A percentile compares a stretch with the other conserved stretches of the same genome.
Evolutionary conservation across 371 early-diverging fungal genomes (phyloP).

Genomic region (Mucor indicus): DNA sequence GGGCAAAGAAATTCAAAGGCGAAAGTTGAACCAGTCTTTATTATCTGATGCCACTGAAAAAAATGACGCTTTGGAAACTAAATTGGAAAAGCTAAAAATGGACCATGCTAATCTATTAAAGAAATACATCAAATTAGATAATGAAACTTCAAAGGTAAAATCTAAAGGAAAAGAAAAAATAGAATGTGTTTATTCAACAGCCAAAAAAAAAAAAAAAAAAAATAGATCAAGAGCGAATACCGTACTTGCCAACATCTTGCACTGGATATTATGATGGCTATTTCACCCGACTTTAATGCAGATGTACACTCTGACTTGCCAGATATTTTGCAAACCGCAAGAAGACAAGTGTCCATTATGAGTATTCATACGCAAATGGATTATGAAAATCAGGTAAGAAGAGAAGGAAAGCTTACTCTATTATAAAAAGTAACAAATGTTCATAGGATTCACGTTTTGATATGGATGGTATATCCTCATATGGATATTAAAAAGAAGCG

Average conservation of each 20-base stretch:
- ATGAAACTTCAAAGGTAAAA: slow-evolving; percentile 2
- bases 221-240: slow-evolving; percentile 3
- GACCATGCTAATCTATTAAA: slow-evolving; percentile 1
- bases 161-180: not conserved
- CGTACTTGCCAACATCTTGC: slow-evolving; percentile 7
- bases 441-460: too few species aligned
- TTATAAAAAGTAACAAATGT: too few species aligned
- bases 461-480: too few species aligned
- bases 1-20: slow-evolving; percentile 29
- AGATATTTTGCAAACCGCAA: slow-evolving; percentile 9
- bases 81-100: not conserved
- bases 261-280: not conserved
- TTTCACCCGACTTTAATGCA: not conserved
- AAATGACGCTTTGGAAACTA: not conserved
- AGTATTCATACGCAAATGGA: slow-evolving; percentile 5
- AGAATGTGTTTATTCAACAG: too few species aligned
- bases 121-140: not conserved
- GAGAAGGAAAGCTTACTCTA: too few species aligned
- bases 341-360: slow-evolving; percentile 6
- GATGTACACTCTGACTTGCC: slow-evolving; percentile 2
- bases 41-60: slow-evolving; percentile 3
- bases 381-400: not conserved
- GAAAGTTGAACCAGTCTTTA: slow-evolving; percentile 18
- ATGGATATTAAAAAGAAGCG: too few species aligned
- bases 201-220: not conserved